Evolutionary conservation across 768 basidiomycete species (phyloP).

Genomic region (Botryobasidium botryosum): DNA sequence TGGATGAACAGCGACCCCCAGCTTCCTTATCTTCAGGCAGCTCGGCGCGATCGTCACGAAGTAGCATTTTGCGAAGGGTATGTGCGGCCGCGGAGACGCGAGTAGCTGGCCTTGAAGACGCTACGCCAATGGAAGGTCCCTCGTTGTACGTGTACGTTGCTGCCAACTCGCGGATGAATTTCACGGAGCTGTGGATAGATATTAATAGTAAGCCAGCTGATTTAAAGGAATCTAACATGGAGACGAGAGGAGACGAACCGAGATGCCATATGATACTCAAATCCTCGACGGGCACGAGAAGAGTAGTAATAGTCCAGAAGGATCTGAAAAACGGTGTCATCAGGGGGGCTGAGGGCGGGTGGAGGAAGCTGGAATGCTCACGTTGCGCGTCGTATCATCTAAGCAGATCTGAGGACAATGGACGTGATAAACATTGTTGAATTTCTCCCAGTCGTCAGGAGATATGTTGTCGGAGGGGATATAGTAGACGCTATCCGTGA

Average conservation of each 20-base stretch:
- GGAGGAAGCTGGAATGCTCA: conserved; percentile 22
- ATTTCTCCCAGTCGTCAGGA: conserved; percentile 57
- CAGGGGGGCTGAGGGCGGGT: background rate
- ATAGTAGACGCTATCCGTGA: too few species aligned
- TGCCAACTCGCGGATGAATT: conserved; percentile 72
- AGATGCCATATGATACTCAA: conserved; percentile 80
- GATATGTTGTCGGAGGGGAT: conserved; percentile 17
- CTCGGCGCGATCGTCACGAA: conserved; percentile 18
- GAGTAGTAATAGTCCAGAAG: conserved; percentile 81
- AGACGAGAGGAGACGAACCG: conserved; percentile 30
- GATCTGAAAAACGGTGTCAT: conserved; percentile 32
- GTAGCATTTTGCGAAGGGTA: conserved; percentile 46
- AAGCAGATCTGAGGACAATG: conserved; percentile 73
- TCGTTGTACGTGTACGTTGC: too few species aligned
- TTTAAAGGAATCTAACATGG: conserved; percentile 1
- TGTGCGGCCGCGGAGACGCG: conserved; percentile 14
- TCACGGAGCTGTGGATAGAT: conserved; percentile 42
- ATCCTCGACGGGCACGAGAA: conserved; percentile 51
- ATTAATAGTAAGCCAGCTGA: conserved; percentile 6
- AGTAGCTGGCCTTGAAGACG: background rate
- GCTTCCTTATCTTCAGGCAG: too few species aligned
- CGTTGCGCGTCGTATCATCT: conserved; percentile 62
- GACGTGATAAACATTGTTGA: conserved; percentile 82
- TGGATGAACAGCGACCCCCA: too few species aligned
- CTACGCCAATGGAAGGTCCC: background rate